These are phyloP conservation scores for Pseudoneurospora amorphoporcata DNA, from an alignment of 495 filamentous ascomycete species.

Conservation along the genomic window DNA sequence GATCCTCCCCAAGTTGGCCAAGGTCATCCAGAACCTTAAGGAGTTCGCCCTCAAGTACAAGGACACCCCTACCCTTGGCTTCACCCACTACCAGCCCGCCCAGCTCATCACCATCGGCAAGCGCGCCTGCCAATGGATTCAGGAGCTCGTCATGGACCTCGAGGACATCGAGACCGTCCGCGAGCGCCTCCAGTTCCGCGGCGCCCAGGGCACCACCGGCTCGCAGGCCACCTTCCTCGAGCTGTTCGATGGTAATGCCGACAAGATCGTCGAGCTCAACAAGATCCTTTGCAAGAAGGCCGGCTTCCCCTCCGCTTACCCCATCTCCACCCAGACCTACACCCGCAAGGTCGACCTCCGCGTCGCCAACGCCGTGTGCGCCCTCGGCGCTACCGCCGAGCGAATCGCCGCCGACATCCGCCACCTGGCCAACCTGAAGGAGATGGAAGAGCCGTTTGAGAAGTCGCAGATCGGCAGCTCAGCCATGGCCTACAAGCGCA, in stretches of 20 bases:
- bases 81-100: slow-evolving; percentile 68
- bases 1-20: slow-evolving; percentile 76
- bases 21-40: slow-evolving; percentile 69
- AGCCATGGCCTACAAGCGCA: slow-evolving; percentile 75
- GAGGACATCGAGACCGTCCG: slow-evolving; percentile 67
- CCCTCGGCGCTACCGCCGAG: slow-evolving; percentile 75
- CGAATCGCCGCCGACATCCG: slow-evolving; percentile 61
- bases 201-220: slow-evolving; percentile 36
- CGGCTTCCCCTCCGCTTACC: slow-evolving; percentile 65
- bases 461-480: slow-evolving; percentile 55
- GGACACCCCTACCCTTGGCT: slow-evolving; percentile 52
- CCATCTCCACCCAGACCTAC: slow-evolving; percentile 65
- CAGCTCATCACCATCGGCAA: slow-evolving; percentile 70
- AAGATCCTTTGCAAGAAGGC: slow-evolving; percentile 63
- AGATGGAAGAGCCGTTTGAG: slow-evolving; percentile 91
- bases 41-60: slow-evolving; percentile 71
- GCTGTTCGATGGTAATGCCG: slow-evolving; percentile 65
- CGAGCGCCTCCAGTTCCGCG: slow-evolving; percentile 66
- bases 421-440: slow-evolving; percentile 53
- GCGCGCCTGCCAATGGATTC: slow-evolving; percentile 66
- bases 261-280: slow-evolving; percentile 69
- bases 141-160: slow-evolving; percentile 82
- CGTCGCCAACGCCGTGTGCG: slow-evolving; percentile 68
- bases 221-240: slow-evolving; percentile 59
- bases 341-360: slow-evolving; percentile 68